Conservation (phyloP, 306 rosid species). For the Erythrophleum fordii region DNA sequence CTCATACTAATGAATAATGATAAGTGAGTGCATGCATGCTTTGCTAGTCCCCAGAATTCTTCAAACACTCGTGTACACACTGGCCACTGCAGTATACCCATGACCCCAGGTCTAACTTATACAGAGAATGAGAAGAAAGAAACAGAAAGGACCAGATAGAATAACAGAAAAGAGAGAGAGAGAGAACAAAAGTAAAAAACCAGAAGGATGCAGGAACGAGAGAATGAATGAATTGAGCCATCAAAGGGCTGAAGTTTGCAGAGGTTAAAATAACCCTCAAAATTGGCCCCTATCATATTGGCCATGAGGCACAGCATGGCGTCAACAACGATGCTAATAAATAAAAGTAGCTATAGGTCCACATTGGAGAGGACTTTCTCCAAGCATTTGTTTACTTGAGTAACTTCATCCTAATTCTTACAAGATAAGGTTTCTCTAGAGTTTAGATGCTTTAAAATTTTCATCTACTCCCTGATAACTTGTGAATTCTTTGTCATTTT, state of each 20-base stretch:
- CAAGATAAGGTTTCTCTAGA: background rate
- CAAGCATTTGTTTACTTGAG: background rate
- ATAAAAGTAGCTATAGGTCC: conserved; percentile 17
- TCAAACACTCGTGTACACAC: background rate
- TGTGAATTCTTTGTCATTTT: conserved; percentile 3
- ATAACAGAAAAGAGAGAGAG: background rate
- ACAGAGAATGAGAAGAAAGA: background rate
- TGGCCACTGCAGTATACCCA: background rate
- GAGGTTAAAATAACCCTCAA: no score
- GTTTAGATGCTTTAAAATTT: background rate
- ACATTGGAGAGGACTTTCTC: background rate
- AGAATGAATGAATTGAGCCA: background rate
- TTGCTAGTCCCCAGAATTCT: background rate
- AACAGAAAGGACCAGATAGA: background rate
- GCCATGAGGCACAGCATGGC: background rate
- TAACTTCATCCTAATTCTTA: no score
- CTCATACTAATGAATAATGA: background rate
- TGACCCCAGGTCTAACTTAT: background rate
- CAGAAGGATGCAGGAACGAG: background rate
- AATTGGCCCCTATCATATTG: background rate
- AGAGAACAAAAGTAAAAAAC: background rate
- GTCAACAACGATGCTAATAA: background rate
- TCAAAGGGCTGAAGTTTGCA: background rate
- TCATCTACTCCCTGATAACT: background rate
- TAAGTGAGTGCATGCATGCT: background rate